Percentiles rank a stretch among this genome's conserved stretches.
Conservation (phyloP, 106 monocot genomes). For the Amphibolis antarctica region DNA sequence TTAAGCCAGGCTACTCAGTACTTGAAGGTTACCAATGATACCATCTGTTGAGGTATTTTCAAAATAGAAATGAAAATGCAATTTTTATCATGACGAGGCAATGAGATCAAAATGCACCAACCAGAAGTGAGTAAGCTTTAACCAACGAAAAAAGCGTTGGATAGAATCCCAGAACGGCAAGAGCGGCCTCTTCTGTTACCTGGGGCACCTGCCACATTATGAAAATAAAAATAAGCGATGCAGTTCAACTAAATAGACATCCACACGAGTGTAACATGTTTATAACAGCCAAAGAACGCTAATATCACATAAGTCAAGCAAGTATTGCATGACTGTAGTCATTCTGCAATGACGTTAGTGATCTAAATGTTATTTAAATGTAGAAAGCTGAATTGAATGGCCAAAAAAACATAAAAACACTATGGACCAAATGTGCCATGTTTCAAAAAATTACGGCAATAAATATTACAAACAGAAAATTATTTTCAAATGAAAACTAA, state of each 20-base stretch:
- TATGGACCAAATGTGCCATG: background rate
- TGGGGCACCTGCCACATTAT: conserved; percentile 46
- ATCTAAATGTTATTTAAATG: no score
- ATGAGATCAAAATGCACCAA: conserved; percentile 22
- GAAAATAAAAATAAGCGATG: no score
- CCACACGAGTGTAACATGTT: no score
- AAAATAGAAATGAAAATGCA: background rate
- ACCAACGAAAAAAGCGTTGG: conserved; percentile 66
- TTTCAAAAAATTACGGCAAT: background rate
- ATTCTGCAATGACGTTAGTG: no score
- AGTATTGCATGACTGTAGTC: no score
- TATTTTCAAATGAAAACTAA: conserved; percentile 5
- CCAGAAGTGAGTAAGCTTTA: conserved; percentile 50
- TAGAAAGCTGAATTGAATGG: background rate
- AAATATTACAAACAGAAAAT: background rate
- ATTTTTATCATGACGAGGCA: background rate
- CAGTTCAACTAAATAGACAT: no score
- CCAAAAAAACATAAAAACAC: background rate
- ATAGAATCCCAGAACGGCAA: conserved; percentile 58
- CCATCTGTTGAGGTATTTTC: background rate
- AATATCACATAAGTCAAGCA: no score
- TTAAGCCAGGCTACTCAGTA: background rate
- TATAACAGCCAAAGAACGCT: no score
- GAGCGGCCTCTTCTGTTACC: conserved; percentile 81
- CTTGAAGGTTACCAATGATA: background rate